Percentiles rank a stretch among this genome's conserved stretches.
Conservation (phyloP, 2,329 filamentous ascomycete genomes). For the Penicillium paneum region DNA sequence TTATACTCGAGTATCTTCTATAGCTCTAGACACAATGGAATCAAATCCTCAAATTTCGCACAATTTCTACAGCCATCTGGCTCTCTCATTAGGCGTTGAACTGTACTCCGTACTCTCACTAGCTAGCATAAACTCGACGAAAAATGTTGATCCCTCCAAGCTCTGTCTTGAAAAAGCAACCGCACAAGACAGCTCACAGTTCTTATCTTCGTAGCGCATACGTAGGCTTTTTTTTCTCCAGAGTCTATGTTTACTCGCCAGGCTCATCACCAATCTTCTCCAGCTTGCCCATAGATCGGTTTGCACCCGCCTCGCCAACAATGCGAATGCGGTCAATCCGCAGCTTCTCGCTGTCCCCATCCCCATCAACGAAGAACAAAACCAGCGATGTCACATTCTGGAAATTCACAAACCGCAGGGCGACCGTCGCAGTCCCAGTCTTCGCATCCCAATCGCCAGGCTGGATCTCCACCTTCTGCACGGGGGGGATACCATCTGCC, state of each 20-base stretch:
- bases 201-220: background rate
- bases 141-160: background rate
- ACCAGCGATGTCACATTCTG: slow-evolving; percentile 86
- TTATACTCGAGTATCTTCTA: background rate
- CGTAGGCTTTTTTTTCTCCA: slow-evolving; percentile 27
- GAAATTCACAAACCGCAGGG: slow-evolving; percentile 92
- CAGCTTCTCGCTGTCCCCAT: slow-evolving; percentile 78
- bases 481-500: slow-evolving; percentile 78
- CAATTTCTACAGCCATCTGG: background rate
- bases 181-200: background rate
- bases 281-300: slow-evolving; percentile 87
- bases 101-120: background rate
- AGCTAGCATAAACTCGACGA: background rate
- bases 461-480: slow-evolving; percentile 73
- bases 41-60: background rate
- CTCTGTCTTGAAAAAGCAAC: background rate
- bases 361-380: slow-evolving; percentile 83
- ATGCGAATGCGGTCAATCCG: slow-evolving; percentile 62
- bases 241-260: slow-evolving; percentile 51
- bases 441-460: slow-evolving; percentile 73
- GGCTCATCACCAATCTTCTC: slow-evolving; percentile 85
- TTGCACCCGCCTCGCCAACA: slow-evolving; percentile 86
- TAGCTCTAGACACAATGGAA: background rate
- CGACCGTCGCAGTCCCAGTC: slow-evolving; percentile 68
- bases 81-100: background rate